Conservation (phyloP, 768 basidiomycete genomes). For the Porpolomopsis calyptriformis region DNA sequence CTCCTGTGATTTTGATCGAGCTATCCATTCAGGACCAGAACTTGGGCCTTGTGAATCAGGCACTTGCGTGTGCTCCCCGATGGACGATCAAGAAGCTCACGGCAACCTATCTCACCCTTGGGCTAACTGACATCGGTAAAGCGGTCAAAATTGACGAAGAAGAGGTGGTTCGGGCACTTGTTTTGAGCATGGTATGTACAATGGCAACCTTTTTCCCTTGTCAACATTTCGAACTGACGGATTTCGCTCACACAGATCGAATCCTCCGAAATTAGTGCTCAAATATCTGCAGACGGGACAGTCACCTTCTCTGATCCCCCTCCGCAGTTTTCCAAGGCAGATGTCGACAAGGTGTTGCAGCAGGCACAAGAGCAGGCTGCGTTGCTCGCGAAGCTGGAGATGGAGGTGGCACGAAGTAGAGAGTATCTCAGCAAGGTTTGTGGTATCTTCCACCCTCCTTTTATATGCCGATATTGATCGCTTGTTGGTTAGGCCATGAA, state of each 20-base stretch:
- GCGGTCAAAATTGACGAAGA: conserved; percentile 39
- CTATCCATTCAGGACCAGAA: conserved; percentile 49
- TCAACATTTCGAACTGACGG: neutral
- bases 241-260: conserved; percentile 44
- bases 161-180: conserved; percentile 44
- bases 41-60: conserved; percentile 56
- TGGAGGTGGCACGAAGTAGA: conserved; percentile 48
- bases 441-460: neutral
- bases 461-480: neutral
- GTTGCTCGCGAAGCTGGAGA: conserved; percentile 39
- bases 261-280: conserved; percentile 55
- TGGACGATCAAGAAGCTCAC: conserved; percentile 77
- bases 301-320: conserved; percentile 65
- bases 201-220: neutral
- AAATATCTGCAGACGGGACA: conserved; percentile 55
- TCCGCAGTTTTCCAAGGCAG: conserved; percentile 44
- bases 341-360: conserved; percentile 49
- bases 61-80: conserved; percentile 57
- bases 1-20: neutral
- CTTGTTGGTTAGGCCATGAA: conserved; percentile 3
- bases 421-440: conserved; percentile 67
- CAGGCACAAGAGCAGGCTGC: conserved; percentile 45
- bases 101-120: conserved; percentile 70
- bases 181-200: conserved; percentile 62
- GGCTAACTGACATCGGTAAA: conserved; percentile 59